Conservation (phyloP, 441 rosid genomes). For the Manihot esculenta region DNA sequence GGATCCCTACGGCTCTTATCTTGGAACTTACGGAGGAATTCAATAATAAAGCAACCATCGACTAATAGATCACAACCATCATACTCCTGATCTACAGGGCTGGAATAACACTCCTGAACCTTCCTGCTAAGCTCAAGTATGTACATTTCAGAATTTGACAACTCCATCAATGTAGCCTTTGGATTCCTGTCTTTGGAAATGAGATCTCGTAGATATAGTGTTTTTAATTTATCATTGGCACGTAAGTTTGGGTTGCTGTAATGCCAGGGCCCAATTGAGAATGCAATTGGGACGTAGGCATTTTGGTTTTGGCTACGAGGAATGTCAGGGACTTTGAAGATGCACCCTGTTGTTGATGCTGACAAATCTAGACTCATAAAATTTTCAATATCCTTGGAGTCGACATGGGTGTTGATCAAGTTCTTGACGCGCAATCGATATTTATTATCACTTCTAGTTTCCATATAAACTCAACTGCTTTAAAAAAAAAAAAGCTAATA, state of each 20-base stretch:
- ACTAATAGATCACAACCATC: constrained; percentile 22
- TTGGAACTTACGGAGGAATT: constrained; percentile 15
- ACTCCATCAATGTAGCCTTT: too few species aligned
- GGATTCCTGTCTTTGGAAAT: constrained; percentile 8
- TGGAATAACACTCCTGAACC: constrained; percentile 23
- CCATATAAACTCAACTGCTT: too few species aligned
- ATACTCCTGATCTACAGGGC: not conserved
- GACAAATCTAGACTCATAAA: too few species aligned
- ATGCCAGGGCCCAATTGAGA: constrained; percentile 35
- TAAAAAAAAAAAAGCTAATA: too few species aligned
- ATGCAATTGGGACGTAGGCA: constrained; percentile 33
- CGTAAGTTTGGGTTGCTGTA: not conserved
- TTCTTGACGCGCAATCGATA: too few species aligned
- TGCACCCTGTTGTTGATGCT: constrained; percentile 9
- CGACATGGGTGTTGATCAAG: too few species aligned
- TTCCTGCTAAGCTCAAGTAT: not conserved
- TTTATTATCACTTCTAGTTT: too few species aligned
- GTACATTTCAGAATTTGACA: too few species aligned
- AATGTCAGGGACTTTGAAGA: constrained; percentile 29
- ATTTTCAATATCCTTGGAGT: too few species aligned
- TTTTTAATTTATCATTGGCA: constrained; percentile 26
- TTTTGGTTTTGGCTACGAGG: constrained; percentile 27
- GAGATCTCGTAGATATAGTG: constrained; percentile 28
- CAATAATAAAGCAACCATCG: constrained; percentile 39
- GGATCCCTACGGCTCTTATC: not conserved